phyloP scores from a whole-genome alignment of 2,329 filamentous ascomycete genomes.

The Colletotrichum falcatum region DNA sequence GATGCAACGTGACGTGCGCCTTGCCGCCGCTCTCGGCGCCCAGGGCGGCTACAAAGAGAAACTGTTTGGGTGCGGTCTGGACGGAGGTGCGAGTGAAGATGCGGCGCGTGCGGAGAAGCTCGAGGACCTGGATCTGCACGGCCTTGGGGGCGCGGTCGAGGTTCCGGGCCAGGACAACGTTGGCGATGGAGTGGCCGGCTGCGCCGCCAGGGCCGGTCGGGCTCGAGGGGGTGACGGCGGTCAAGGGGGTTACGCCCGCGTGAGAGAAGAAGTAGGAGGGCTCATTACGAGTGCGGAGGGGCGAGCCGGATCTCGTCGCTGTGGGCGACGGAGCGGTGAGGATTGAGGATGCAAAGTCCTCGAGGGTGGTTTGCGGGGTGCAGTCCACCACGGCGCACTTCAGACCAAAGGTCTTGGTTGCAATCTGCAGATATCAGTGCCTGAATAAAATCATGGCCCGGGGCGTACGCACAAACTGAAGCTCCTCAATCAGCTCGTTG shows the following conservation, averaged over 20 bases:
- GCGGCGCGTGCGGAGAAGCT: slow-evolving; percentile 84
- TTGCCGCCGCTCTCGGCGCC: slow-evolving; percentile 59
- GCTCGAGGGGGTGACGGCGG: slow-evolving; percentile 44
- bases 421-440: slow-evolving; percentile 61
- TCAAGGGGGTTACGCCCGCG: slow-evolving; percentile 47
- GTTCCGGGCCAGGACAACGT: slow-evolving; percentile 85
- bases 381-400: slow-evolving; percentile 79
- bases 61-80: slow-evolving; percentile 79
- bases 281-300: slow-evolving; percentile 43
- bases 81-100: slow-evolving; percentile 82
- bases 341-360: slow-evolving; percentile 82
- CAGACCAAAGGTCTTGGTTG: slow-evolving; percentile 78
- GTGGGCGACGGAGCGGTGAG: slow-evolving; percentile 57
- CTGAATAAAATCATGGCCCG: not conserved
- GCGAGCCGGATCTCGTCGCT: slow-evolving; percentile 45
- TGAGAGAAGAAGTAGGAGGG: slow-evolving; percentile 43
- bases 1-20: slow-evolving; percentile 65
- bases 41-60: slow-evolving; percentile 84
- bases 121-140: slow-evolving; percentile 83
- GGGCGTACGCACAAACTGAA: slow-evolving; percentile 69
- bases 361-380: slow-evolving; percentile 77
- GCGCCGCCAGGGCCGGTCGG: slow-evolving; percentile 34
- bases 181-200: slow-evolving; percentile 69
- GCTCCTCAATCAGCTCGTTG: slow-evolving; percentile 77
- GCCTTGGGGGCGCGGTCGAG: slow-evolving; percentile 78